These are phyloP conservation scores for Insectozyma bohioensis DNA, from an alignment of 1,139 yeast species.

Conservation along the genomic window DNA sequence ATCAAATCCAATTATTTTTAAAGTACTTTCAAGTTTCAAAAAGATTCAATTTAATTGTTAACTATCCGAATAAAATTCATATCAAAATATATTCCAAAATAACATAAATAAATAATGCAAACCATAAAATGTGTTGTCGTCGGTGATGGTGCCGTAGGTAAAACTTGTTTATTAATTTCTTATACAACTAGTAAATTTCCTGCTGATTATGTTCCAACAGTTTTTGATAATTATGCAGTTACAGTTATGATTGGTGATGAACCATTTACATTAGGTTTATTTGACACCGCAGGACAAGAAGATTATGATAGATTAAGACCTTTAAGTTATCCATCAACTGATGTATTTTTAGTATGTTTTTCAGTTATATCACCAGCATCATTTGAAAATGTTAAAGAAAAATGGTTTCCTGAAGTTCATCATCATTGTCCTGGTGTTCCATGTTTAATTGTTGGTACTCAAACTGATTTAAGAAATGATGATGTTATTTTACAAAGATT, in stretches of 20 bases:
- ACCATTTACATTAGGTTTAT: conserved; percentile 92
- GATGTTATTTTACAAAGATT: conserved; percentile 86
- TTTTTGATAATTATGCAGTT: conserved; percentile 95
- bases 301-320: conserved; percentile 98
- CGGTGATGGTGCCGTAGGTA: conserved; percentile 98
- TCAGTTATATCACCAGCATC: conserved; percentile 95
- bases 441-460: conserved; percentile 81
- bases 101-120: conserved; percentile 49
- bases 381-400: conserved; percentile 96
- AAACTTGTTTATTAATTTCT: conserved; percentile 86
- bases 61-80: too few species aligned
- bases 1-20: too few species aligned
- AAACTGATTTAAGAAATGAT: conserved; percentile 86
- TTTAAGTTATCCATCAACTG: conserved; percentile 93
- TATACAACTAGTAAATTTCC: conserved; percentile 87
- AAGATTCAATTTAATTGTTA: too few species aligned
- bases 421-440: conserved; percentile 94
- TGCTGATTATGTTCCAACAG: conserved; percentile 87
- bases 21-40: too few species aligned
- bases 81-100: too few species aligned
- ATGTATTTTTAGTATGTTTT: conserved; percentile 91
- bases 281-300: conserved; percentile 99
- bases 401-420: conserved; percentile 98
- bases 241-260: conserved; percentile 99
- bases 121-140: conserved; percentile 95